Evolutionary conservation across 2,329 filamentous ascomycete genomes (phyloP).

Genomic region (Exophiala sp.): DNA sequence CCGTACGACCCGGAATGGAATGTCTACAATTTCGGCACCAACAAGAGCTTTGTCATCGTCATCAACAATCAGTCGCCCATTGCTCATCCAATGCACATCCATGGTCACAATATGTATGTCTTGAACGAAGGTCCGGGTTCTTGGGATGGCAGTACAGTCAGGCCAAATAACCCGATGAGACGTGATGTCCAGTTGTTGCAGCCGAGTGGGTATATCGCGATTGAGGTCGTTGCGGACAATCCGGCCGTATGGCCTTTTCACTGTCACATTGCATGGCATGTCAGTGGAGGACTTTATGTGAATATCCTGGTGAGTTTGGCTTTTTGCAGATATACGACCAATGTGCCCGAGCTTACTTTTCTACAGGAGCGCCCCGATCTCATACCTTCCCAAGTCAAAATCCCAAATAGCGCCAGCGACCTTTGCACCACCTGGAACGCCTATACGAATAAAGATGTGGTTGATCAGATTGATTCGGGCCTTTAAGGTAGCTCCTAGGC

Average conservation of each 20-base stretch:
- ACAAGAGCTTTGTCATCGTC: slow-evolving; percentile 14
- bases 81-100: slow-evolving; percentile 39
- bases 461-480: slow-evolving; percentile 30
- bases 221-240: slow-evolving; percentile 43
- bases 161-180: slow-evolving; percentile 35
- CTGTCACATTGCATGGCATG: slow-evolving; percentile 37
- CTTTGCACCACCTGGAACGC: slow-evolving; percentile 23
- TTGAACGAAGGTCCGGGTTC: slow-evolving; percentile 17
- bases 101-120: slow-evolving; percentile 31
- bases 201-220: slow-evolving; percentile 33
- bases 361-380: slow-evolving; percentile 15
- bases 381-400: slow-evolving; percentile 9
- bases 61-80: slow-evolving; percentile 24
- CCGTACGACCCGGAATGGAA: slow-evolving; percentile 16
- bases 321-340: not conserved
- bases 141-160: slow-evolving; percentile 22
- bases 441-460: slow-evolving; percentile 11
- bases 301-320: slow-evolving; percentile 25
- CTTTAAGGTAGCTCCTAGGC: not conserved
- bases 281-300: not conserved
- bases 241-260: slow-evolving; percentile 43
- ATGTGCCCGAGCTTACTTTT: not conserved
- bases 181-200: slow-evolving; percentile 39
- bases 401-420: slow-evolving; percentile 15
- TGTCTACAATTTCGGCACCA: slow-evolving; percentile 21